Evolutionary conservation across 2,329 filamentous ascomycete genomes (phyloP), one percentile per base, ranked within the genome.

Genomic region (Talaromyces sp.): DNA sequence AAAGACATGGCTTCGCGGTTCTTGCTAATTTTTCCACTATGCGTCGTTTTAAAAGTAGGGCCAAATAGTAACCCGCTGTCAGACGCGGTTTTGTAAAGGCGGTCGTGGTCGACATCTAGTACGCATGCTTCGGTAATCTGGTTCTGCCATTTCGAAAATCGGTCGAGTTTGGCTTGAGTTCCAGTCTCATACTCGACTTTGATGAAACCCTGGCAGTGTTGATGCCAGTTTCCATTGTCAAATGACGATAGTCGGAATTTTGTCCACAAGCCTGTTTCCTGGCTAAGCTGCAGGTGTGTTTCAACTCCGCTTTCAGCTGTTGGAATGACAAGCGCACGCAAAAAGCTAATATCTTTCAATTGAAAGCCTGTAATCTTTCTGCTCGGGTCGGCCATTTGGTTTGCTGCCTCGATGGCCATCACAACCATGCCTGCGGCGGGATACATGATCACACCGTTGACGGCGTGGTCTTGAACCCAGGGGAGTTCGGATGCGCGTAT

Each of bases 381-480:
- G 28, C 30, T 53, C 2, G 19, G 28, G 30, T 60, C 42, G 8
- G 55, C 61, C 4, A 64, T 19, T 2, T 28, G 10, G 4, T 55
- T 58, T 4, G 66, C 27, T 11, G 70, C 64, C 52, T 75, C 72
- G 0, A 71, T 61, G 1, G 69, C 71, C 39, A 70, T 70, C 1
- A 63, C 65, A 4, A 73, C 55, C 36, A 70, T 74, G 0, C 67
- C 73, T 10, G 71, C 69, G 3, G 67, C 71, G 2, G 73, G 73
- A 32, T 72, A 73, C 8, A 74, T 64, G 7, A 70, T 65, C 28
- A 71, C 67, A 0, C 68, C 67, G 51, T 75, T 71, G 3, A 78
- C 62, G 30, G 66, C 63, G 51, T 77, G 75, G 58, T 70, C 70
- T 5, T 39, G 32, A 6, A 77, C 59, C 75, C 75, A 77, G 1